phyloP scores from a whole-genome alignment of 169 alveolate species.

The Eimeria praecox region DNA sequence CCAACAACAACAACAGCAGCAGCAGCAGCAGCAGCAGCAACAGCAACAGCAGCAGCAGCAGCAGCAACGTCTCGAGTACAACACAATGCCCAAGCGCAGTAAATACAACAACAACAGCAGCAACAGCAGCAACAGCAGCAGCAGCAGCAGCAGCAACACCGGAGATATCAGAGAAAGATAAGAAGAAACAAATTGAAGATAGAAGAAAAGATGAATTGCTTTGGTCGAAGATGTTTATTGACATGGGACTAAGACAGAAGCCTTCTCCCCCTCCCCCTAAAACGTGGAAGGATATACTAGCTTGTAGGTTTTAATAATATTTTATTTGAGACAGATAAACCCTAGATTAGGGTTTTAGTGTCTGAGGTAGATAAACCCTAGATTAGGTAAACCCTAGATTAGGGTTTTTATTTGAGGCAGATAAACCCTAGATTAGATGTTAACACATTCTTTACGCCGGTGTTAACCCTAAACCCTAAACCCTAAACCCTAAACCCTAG shows the following conservation, averaged over 20 bases:
- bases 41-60: background rate
- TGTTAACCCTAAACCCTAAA: too few species aligned
- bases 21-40: background rate
- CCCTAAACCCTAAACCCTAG: slow-evolving; percentile 13
- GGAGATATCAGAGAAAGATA: background rate
- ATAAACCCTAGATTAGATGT: too few species aligned
- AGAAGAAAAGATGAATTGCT: background rate
- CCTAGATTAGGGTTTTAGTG: too few species aligned
- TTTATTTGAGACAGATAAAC: too few species aligned
- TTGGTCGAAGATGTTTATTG: background rate
- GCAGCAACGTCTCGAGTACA: background rate
- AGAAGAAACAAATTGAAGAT: too few species aligned
- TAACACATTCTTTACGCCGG: too few species aligned
- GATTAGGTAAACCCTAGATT: too few species aligned
- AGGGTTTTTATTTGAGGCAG: too few species aligned
- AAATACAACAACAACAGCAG: background rate
- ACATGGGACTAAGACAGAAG: background rate
- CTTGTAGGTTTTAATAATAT: background rate
- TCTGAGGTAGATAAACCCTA: too few species aligned
- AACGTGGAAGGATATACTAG: slow-evolving; percentile 23
- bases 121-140: background rate
- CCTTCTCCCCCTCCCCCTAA: slow-evolving; percentile 26
- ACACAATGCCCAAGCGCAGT: background rate
- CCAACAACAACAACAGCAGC: too few species aligned
- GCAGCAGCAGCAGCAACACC: background rate